These are phyloP conservation scores for Pichia kluyveri DNA, from an alignment of 805 yeast genomes.

Conservation along the genomic window DNA sequence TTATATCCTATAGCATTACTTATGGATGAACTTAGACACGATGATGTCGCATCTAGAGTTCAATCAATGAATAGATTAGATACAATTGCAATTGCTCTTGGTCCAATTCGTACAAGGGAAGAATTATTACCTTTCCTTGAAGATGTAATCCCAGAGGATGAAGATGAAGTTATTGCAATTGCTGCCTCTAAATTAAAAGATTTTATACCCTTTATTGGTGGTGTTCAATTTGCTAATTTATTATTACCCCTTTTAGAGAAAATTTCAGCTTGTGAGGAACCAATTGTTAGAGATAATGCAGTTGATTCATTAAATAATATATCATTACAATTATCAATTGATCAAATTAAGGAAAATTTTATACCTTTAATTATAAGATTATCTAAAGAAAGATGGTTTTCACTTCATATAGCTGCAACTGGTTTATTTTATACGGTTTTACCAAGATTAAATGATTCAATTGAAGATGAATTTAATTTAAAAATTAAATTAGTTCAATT, in stretches of 20 bases:
- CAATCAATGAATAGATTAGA: constrained; percentile 91
- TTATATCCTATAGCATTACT: constrained; percentile 90
- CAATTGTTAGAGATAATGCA: constrained; percentile 91
- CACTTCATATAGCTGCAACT: constrained; percentile 82
- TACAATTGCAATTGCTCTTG: constrained; percentile 90
- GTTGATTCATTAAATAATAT: constrained; percentile 74
- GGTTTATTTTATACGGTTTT: constrained; percentile 74
- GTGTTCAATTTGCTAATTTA: constrained; percentile 51
- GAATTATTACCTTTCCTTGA: constrained; percentile 88
- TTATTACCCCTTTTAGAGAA: constrained; percentile 67
- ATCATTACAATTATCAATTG: constrained; percentile 50
- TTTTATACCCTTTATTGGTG: constrained; percentile 87
- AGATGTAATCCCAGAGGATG: constrained; percentile 91
- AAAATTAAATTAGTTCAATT: constrained; percentile 57
- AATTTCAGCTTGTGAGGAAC: constrained; percentile 90
- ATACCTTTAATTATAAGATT: constrained; percentile 71
- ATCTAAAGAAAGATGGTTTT: constrained; percentile 89
- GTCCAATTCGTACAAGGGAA: constrained; percentile 83
- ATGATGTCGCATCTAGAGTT: constrained; percentile 87
- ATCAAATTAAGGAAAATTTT: constrained; percentile 57
- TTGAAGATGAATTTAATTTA: constrained; percentile 20
- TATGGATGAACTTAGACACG: constrained; percentile 92
- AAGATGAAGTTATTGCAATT: constrained; percentile 93
- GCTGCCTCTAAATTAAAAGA: constrained; percentile 85
- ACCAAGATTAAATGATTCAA: constrained; percentile 39